Evolutionary conservation across 192 early-diverging fungal genomes (phyloP), one percentile per base, ranked within the genome.

Genomic region (Rhizoclosmatium sp.): DNA sequence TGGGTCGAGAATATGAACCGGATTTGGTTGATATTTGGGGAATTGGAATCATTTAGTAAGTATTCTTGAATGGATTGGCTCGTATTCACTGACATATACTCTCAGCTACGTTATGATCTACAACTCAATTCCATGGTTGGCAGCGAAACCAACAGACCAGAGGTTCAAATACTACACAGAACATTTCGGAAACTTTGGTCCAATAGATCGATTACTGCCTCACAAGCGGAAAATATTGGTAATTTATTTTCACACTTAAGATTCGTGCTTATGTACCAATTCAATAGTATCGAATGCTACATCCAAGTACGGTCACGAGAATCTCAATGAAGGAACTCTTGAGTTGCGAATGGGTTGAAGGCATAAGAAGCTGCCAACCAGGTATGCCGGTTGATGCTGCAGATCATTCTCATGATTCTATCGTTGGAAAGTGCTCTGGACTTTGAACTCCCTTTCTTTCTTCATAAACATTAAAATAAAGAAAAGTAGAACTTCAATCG

Each of bases 11-110:
- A 61, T 98, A 97, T 78, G 95, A 97, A 80, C 93, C 92, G 16
- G 89, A 92, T 70, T 87, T 91, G 31, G 92, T 95, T 10, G 97
- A 98, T 80, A 83, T 97, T 51, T 98, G 97, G 97, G 89, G 94
- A 10, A 88, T 89, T 39, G 95, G 93, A 44, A 90, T 97, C 7
- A 93, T 95, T 2, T 93, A 90, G 84, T 96, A 94, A 80, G 90
- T 92, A 14, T 91, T 68, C 10, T 46, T 46, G 9, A 41, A 9
- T 9, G 16, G 66, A 16, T 45, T 19, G 66, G 66, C 46, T 46
- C 14, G 23, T 31, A 68, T 41, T 65, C 19, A 65, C 14, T 12
- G 12, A 40, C 62, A 4, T 21, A 12, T 65, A n/a, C 9, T n/a
- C 40, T 65, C 45, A 68, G 66, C 39, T 71, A 71, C 49, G 89